These are phyloP conservation scores for Starmerella bombicola DNA, from an alignment of 805 yeast species.

Conservation along the genomic window DNA sequence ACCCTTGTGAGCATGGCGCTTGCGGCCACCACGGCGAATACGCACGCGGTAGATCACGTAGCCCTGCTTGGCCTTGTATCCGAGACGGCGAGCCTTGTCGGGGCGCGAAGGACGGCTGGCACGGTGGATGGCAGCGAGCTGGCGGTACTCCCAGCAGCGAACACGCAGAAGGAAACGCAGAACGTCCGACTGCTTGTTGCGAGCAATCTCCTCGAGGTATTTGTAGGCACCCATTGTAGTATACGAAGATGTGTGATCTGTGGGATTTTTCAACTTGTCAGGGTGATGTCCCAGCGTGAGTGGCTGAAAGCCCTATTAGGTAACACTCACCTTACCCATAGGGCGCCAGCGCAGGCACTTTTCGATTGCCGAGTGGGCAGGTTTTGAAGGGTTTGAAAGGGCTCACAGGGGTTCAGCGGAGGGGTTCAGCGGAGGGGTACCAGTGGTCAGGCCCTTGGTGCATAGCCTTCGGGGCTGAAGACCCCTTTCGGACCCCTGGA, in stretches of 20 bases:
- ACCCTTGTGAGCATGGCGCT: constrained; percentile 99
- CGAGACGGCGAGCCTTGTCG: constrained; percentile 99
- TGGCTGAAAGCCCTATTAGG: too few relatives aligned
- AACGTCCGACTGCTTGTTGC: constrained; percentile 99
- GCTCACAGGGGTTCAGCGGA: too few relatives aligned
- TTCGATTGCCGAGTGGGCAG: too few relatives aligned
- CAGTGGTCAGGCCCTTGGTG: too few relatives aligned
- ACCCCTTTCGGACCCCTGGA: too few relatives aligned
- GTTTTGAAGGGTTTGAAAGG: too few relatives aligned
- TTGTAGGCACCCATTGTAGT: constrained; percentile 92
- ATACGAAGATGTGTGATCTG: neutral
- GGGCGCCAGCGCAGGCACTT: too few relatives aligned
- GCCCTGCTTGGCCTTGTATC: constrained; percentile 99
- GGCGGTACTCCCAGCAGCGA: constrained; percentile 99
- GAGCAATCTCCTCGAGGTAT: constrained; percentile 96
- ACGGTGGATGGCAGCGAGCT: constrained; percentile 96
- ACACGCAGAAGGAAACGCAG: constrained; percentile 97
- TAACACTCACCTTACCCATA: too few relatives aligned
- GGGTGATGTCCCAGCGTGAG: too few relatives aligned
- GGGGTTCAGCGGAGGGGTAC: too few relatives aligned
- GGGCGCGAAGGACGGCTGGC: constrained; percentile 98
- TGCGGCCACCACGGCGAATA: constrained; percentile 99
- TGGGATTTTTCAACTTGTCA: too few relatives aligned
- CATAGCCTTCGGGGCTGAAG: too few relatives aligned
- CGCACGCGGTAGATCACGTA: constrained; percentile 96